phyloP scores from a whole-genome alignment of 192 early-diverging fungal species.

The Cetraspora pellucida region DNA sequence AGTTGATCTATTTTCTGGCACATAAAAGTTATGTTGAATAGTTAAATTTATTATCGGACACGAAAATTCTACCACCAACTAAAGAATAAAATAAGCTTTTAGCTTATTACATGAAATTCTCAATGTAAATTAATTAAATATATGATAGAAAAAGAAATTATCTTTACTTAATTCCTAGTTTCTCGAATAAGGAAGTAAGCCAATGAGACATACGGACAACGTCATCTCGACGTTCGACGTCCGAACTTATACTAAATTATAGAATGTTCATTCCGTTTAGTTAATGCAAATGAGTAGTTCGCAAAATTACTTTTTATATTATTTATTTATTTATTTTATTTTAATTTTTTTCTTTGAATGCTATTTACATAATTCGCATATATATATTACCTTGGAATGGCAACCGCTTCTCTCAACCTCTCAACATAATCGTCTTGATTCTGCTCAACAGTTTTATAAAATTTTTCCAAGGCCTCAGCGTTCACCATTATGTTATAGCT shows the following conservation, averaged over 20 bases:
- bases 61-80: no score
- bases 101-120: not conserved
- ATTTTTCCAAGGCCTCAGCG: slow-evolving; percentile 50
- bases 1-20: not conserved
- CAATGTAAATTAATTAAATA: not conserved
- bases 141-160: slow-evolving; percentile 34
- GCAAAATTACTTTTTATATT: no score
- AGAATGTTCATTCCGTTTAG: not conserved
- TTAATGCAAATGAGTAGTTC: no score
- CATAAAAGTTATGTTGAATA: not conserved
- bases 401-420: slow-evolving; percentile 84
- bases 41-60: no score
- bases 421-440: slow-evolving; percentile 83
- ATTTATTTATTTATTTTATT: not conserved
- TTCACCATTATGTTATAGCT: not conserved
- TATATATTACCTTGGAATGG: slow-evolving; percentile 71
- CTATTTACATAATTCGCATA: not conserved
- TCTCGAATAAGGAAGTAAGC: slow-evolving; percentile 73
- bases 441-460: slow-evolving; percentile 76
- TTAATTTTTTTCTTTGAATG: not conserved
- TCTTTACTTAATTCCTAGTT: slow-evolving; percentile 66
- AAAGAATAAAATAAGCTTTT: not conserved
- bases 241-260: slow-evolving; percentile 67
- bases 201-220: slow-evolving; percentile 92
- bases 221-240: slow-evolving; percentile 71